Evolutionary conservation across 2,329 filamentous ascomycete species (phyloP), one percentile per base, ranked within the genome.

Genomic region (Cytospora schulzeri): DNA sequence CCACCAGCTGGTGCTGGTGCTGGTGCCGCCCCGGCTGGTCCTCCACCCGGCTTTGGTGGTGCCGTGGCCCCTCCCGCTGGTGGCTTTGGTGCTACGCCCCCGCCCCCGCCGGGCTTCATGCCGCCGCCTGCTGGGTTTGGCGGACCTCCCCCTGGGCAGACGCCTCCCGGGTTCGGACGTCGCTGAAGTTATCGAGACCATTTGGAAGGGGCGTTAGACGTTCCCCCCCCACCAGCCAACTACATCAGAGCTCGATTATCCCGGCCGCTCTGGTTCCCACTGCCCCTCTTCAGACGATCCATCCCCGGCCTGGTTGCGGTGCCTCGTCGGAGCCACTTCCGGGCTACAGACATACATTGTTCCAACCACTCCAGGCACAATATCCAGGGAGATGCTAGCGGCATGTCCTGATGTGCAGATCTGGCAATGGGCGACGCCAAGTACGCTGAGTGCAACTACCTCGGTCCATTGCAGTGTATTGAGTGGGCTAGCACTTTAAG

Each of bases 101-200:
- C 73, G 29, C 65, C 67, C n/a, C 76, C 80, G 11, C 80, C 79
- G 3, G 77, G 77, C 6, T 76, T 68, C 28, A 78, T 79, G 67
- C 79, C 80, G 14, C 80, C 80, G 19, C 79, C 80, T 11, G 79
- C 80, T 0, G 66, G 66, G 7, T 66, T 67, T 15, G 63, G 60
- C n/a, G 63, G 50, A 4, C 41, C 63, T 8, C 63, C 66, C 28
- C 59, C 66, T 3, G 66, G 63, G 1, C 66, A 67, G 64, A 52
- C 67, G 17, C 70, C 70, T 26, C 70, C 65, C 19, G 71, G 71
- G 12, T 74, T 72, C 38, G 69, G 66, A 35, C 67, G 53, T 64
- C 69, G 48, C 61, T 67, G 63, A 67, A 28, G 29, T n/a, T 15
- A 9, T 19, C 14, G 29, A 50, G 11, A 6, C 3, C n/a, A n/a